Evolutionary conservation across 805 yeast species (phyloP).

Genomic region (Yarrowia sp.): DNA sequence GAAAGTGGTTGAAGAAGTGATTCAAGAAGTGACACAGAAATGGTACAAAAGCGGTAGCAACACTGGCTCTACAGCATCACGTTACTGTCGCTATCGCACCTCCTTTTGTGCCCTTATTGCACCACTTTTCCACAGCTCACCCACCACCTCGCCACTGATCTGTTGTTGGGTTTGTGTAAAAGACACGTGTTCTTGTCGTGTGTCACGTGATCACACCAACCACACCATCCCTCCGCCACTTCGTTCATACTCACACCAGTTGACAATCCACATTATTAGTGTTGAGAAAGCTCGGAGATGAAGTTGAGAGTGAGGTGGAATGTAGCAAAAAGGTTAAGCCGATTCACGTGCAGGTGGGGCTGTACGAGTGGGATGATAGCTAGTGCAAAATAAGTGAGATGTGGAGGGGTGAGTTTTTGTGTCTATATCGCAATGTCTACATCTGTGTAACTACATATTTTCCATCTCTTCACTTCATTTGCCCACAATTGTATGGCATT

Average conservation of each 20-base stretch:
- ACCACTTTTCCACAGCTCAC: too few relatives aligned
- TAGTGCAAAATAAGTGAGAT: background rate
- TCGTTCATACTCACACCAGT: slow-evolving; percentile 44
- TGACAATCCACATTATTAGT: slow-evolving; percentile 45
- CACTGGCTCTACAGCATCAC: background rate
- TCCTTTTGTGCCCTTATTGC: too few relatives aligned
- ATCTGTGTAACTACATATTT: too few relatives aligned
- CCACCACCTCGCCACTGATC: background rate
- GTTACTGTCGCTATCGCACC: too few relatives aligned
- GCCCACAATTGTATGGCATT: too few relatives aligned
- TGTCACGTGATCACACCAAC: background rate
- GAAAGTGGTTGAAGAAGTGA: too few relatives aligned
- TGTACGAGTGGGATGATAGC: background rate
- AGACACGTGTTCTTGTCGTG: too few relatives aligned
- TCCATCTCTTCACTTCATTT: too few relatives aligned
- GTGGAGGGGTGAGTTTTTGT: too few relatives aligned
- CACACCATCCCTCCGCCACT: background rate
- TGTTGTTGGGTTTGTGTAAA: background rate
- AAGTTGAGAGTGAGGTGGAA: slow-evolving; percentile 18
- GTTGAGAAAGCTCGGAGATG: background rate
- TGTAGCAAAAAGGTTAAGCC: slow-evolving; percentile 3
- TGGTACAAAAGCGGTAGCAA: too few relatives aligned
- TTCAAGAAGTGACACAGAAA: too few relatives aligned
- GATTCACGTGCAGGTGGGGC: slow-evolving; percentile 20
- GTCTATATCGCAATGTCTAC: too few relatives aligned